Base-by-base conservation (phyloP, 2,329 filamentous ascomycete genomes). In the Colletotrichum sp. region DNA sequence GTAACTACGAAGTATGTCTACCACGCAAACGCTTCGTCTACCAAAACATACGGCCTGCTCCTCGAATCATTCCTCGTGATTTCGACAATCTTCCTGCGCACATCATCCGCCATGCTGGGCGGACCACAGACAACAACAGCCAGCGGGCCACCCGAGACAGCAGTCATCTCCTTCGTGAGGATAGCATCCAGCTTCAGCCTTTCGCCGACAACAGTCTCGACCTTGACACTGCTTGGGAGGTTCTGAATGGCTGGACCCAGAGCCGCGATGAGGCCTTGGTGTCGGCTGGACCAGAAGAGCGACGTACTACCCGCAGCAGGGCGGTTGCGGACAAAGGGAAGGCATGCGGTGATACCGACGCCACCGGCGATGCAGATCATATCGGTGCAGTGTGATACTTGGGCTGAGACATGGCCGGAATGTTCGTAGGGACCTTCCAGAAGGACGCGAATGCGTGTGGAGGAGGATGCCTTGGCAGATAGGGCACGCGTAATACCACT, bases 51-150 rank as follows among this genome's bases (percentile, higher is more conserved):
- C 3, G 72, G 60, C 34, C 72, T 71, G 16, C 59, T 74, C 26
- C 16, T 60, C 8, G 28, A 12, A 26, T 52, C 52, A 3, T 32
- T 52, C 24, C 72, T 21, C 28, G 64, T 36, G 24, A 76, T 55
- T 28, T 78, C 71, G 2, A 75, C 71, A 63, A 79, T 61, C n/a
- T 59, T 68, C 9, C 68, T 68, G 21, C 78, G 64, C 4, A 76
- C 78, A 12, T 78, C 77, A 32, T 79, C 77, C 28, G 75, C 72
- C 78, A 79, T 79, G 26, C 67, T 32, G 14, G 78, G 65, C 18
- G 78, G 78, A 4, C 78, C 78, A 4, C 77, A 78, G 2, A 79
- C 75, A 3, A 79, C 36, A 13, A 79, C 64, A 14, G 69, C 78
- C 24, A 79, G 26, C 9, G 68, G 24, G 0, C 74, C 65, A 1